These are phyloP conservation scores for Pichia cephalocereana DNA, from an alignment of 805 yeast genomes.

Conservation along the genomic window DNA sequence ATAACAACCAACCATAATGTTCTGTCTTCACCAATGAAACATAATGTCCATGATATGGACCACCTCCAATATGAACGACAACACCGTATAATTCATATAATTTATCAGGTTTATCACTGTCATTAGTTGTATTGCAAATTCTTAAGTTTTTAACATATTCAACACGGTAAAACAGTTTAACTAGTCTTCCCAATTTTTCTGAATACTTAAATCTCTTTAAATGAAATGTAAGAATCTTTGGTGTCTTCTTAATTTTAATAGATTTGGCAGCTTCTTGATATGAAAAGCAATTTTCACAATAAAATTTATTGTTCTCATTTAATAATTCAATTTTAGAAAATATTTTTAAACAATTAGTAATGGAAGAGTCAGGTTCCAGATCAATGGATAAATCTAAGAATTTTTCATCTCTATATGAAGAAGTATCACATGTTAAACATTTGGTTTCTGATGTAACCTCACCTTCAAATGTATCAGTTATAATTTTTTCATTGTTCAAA, in stretches of 20 bases:
- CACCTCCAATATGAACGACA: slow-evolving; percentile 93
- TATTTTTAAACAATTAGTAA: slow-evolving; percentile 69
- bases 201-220: slow-evolving; percentile 88
- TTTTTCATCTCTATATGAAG: slow-evolving; percentile 73
- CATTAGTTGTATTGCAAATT: slow-evolving; percentile 59
- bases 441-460: slow-evolving; percentile 76
- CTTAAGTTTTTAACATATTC: slow-evolving; percentile 68
- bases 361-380: slow-evolving; percentile 62
- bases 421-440: slow-evolving; percentile 81
- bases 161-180: slow-evolving; percentile 79
- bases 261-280: slow-evolving; percentile 91
- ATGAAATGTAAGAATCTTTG: slow-evolving; percentile 73
- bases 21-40: slow-evolving; percentile 76
- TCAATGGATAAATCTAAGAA: slow-evolving; percentile 85
- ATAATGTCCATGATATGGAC: slow-evolving; percentile 97
- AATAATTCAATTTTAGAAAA: slow-evolving; percentile 82
- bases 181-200: slow-evolving; percentile 70
- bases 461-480: slow-evolving; percentile 72
- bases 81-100: slow-evolving; percentile 77
- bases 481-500: slow-evolving; percentile 13
- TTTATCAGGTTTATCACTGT: slow-evolving; percentile 40
- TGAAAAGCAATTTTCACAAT: slow-evolving; percentile 84
- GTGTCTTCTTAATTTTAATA: slow-evolving; percentile 69
- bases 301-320: slow-evolving; percentile 81
- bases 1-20: slow-evolving; percentile 78